Evolutionary conservation across 2,329 filamentous ascomycete genomes (phyloP), one percentile per base, ranked within the genome.

Genomic region (Penicillium sp.): DNA sequence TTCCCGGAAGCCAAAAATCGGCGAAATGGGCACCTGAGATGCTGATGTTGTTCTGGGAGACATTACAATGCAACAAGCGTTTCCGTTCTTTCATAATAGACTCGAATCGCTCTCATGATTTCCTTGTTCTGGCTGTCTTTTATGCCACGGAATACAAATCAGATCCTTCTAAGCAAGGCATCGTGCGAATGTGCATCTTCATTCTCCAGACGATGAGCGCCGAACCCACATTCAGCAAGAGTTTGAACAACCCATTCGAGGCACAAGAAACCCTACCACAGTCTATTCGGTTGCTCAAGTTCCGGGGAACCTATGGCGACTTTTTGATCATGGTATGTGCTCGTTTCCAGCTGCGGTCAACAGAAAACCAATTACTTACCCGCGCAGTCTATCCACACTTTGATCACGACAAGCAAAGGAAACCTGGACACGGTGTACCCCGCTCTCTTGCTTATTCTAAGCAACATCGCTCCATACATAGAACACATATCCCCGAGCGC

Each of bases 51-150:
- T 97, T 97, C 70, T 99, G 94, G 94, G 94, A 99, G 77, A 86
- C 91, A 36, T 86, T 94, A 4, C 94, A 99, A 74, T 97, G 93
- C 81, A 99, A 99, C 76, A 97, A 96, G 76, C 85, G 93, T 55
- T 99, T 99, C 76, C 84, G 94, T 31, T 91, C 92, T 1, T 99
- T 97, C 74, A 94, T 99, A 67, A 93, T 97, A 59, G 94, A 99
- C 65, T 97, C 94, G 0, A 91, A 94, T 68, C 83, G 93, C 50
- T 91, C 90, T 0, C 91, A 97, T 67, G 94, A 99, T 71, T 97
- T 97, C 73, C 83, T 97, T 48, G 85, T 97, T 11, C 79, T 97
- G 18, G 86, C 95, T 39, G 78, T 97, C 3, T 99, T 95, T 75
- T 97, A 97, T 71, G 91, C 92, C 4, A 85, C 96, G 44, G 92